Evolutionary conservation across 2,329 filamentous ascomycete species (phyloP), one percentile per base, ranked within the genome.

Genomic region (Colletotrichum theobromicola): DNA sequence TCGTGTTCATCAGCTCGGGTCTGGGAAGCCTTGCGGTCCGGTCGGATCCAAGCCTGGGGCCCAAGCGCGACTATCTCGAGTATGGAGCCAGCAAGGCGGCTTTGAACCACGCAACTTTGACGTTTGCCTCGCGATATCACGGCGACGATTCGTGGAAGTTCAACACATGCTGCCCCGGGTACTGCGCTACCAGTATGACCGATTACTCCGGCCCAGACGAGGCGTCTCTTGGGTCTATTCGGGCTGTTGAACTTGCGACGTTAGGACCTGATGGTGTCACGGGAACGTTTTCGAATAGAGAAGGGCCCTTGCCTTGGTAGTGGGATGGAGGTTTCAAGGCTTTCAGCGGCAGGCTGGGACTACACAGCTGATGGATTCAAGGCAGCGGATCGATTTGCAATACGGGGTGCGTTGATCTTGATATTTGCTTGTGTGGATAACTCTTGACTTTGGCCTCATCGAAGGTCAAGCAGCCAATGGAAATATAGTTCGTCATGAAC

Each of bases 81-180:
- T 75, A 75, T 26, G 60, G 50, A 4, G 61, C 73, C 8, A 75
- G 73, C 64, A 75, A 75, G 50, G 70, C 73, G 2, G 73, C 73
- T 13, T 32, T 72, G 24, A 72, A 75, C 15, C 70, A 75, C 21
- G 60, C 70, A 4, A 65, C 70, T 10, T 46, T 75, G 63, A 57
- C 37, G 1, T 75, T 68, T 34, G 73, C 70, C n/a, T 50, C 70
- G 2, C 57, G 60, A 9, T 21, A 60, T 34, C 34, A 24, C 5
- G 60, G 53, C 10, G 73, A 75, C 4, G 24, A 21, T 7, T 42
- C 60, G 4, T 75, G 73, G 73, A 75, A 75, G 35, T 53, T 75
- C 5, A 75, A 75, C 4, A n/a, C 67, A 3, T 75, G 73, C 10
- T 75, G 73, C 37, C 73, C 73, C 5, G 73, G 73, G 2, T 50